phyloP scores from a whole-genome alignment of 2,329 filamentous ascomycete genomes.

The Elsinoe necatrix region DNA sequence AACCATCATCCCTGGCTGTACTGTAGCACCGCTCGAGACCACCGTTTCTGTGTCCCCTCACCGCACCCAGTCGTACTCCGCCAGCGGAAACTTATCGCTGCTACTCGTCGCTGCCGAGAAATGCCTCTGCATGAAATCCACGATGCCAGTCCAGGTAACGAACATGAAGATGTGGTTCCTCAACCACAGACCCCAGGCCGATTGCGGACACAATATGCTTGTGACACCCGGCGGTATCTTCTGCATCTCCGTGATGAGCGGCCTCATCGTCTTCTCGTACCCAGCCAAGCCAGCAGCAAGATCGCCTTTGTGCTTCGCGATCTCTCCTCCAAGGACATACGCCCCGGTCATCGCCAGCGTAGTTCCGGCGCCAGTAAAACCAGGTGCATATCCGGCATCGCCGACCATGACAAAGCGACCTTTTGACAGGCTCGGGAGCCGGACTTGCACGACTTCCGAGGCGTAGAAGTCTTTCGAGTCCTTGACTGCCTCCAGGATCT shows the following conservation, averaged over 20 bases:
- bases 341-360: constrained; percentile 34
- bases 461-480: constrained; percentile 23
- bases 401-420: constrained; percentile 34
- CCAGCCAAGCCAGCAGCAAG: constrained; percentile 33
- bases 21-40: background rate
- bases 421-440: constrained; percentile 26
- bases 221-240: constrained; percentile 30
- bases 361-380: constrained; percentile 32
- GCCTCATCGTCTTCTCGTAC: constrained; percentile 41
- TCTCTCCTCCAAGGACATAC: constrained; percentile 50
- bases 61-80: background rate
- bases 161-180: constrained; percentile 37
- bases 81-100: background rate
- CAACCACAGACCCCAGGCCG: constrained; percentile 38
- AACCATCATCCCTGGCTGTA: background rate
- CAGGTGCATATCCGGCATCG: constrained; percentile 33
- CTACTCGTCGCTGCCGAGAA: background rate
- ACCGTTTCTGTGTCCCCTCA: background rate
- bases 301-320: constrained; percentile 24
- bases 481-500: constrained; percentile 20
- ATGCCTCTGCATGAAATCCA: constrained; percentile 26
- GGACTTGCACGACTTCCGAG: constrained; percentile 29
- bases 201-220: constrained; percentile 38
- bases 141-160: constrained; percentile 32
- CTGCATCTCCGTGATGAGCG: constrained; percentile 36